Conservation (phyloP, 352 stramenopile genomes). For the Aphanomyces invadans region DNA sequence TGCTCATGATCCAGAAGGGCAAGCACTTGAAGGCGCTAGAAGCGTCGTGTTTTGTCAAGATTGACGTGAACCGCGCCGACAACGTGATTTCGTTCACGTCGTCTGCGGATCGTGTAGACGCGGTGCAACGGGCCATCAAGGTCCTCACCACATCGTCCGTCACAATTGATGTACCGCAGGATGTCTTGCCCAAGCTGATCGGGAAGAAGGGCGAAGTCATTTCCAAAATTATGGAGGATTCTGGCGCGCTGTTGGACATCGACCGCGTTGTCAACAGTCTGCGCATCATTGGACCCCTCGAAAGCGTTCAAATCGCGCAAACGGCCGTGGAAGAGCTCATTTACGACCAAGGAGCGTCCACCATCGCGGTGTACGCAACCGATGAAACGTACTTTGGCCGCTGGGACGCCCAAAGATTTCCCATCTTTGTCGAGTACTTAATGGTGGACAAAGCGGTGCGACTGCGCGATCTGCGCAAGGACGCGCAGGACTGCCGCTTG, state of each 20-base stretch:
- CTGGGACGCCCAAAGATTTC: conserved; percentile 52
- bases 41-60: conserved; percentile 45
- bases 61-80: conserved; percentile 63
- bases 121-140: conserved; percentile 48
- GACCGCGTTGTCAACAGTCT: conserved; percentile 67
- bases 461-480: conserved; percentile 50
- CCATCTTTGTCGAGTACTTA: conserved; percentile 71
- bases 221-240: conserved; percentile 77
- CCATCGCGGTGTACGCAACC: conserved; percentile 41
- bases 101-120: conserved; percentile 41
- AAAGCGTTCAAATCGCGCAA: conserved; percentile 47
- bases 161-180: conserved; percentile 52
- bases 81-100: conserved; percentile 50
- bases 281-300: conserved; percentile 46
- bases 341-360: conserved; percentile 49
- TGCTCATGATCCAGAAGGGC: conserved; percentile 68
- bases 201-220: conserved; percentile 80
- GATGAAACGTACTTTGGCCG: conserved; percentile 42
- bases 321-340: conserved; percentile 57
- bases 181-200: conserved; percentile 77
- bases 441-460: conserved; percentile 68
- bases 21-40: conserved; percentile 66
- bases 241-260: conserved; percentile 62
- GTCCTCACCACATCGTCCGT: conserved; percentile 45
- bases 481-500: conserved; percentile 50